Base-by-base conservation (phyloP, 2,329 filamentous ascomycete genomes). In the Teratosphaeria pseudoeucalypti region DNA sequence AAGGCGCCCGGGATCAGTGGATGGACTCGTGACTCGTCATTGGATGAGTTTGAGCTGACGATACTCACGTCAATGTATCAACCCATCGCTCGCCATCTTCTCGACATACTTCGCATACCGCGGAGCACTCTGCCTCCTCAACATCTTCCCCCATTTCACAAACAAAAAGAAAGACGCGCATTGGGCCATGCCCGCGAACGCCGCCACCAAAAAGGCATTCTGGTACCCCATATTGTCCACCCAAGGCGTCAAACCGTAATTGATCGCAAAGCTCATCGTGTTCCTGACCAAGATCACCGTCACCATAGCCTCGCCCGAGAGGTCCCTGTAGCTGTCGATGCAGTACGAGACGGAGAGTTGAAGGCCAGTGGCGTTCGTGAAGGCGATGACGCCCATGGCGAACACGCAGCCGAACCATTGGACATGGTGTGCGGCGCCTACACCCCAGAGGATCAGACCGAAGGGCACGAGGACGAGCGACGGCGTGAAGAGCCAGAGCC, bases 161-260 rank as follows among this genome's bases (percentile, higher is more conserved):
- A 82, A 76, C 1, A 76, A 54, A 11, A 81, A 55, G 64, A 70
- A 67, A 1, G 70, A 74, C 19, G 70, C 66, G 2, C 72, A 71
- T 55, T 75, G 74, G 12, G 75, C 75, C 62, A 78, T 62, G 0
- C 75, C 77, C 6, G 74, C 71, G 59, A 77, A 76, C 0, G 72
- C 77, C 2, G 76, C 77, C 1, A 74, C 67, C 12, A 78, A 69
- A 58, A 78, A 78, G 16, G 74, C 74, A 60, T 77, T 75, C 57
- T 75, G 73, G 34, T 75, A 67, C 0, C 76, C 76, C 67, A 78
- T 72, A 39, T 73, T 68, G 0, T 67, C 70, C 10, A 78, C 65
- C 76, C 77, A 78, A 1, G 76, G 76, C 3, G 76, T 78, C 59
- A 78, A 67, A 34, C 80, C 80, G 65, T 84, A 82, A 32, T 60